Evolutionary conservation across 306 rosid species (phyloP), one percentile per base, ranked within the genome.

Genomic region (Cucumis cinereus): DNA sequence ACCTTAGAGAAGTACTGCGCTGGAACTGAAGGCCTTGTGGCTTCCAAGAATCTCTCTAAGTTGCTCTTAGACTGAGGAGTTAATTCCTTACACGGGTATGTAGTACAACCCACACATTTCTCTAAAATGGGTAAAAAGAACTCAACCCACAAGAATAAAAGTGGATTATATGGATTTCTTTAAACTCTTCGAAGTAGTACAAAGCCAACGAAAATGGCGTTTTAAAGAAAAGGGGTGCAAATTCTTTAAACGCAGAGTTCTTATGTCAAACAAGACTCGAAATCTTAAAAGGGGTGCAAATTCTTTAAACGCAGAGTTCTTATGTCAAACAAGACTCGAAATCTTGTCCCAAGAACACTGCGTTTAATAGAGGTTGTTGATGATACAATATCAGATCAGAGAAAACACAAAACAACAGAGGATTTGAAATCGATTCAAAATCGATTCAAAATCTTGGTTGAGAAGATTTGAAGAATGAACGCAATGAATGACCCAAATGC

Each of bases 1-100:
- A 91, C 98, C 98, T 91, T 86, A 13, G 98, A 89, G 70, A 91
- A 86, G 83, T 77, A 87, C 79, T 86, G 98, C 57, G 91, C 97
- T 2, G 88, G 87, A 40, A 93, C 90, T 41, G 82, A 82, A 71
- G 97, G 98, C 47, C 82, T 85, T 10, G 89, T 93, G 24, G 90
- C 85, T 56, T 88, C 84, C 81, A 93, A 74, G 72, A 93, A 88
- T 81, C 89, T 82, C 76, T 93, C 90, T 49, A 93, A 81, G 76
- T 93, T 91, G 73, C 80, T 83, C 64, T 33, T 68, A 73, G 85
- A 77, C 64, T 63, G 77, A 30, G 57, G 74, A 24, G 58, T 41
- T 47, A 84, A 61, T 40, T 81, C 75, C 67, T 78, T 80, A 69
- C 82, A 78, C 78, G 79, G 80, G 26, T 79, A 83, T 28, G 41